phyloP scores from a whole-genome alignment of 2,329 filamentous ascomycete genomes.

The Helotiales sp. region DNA sequence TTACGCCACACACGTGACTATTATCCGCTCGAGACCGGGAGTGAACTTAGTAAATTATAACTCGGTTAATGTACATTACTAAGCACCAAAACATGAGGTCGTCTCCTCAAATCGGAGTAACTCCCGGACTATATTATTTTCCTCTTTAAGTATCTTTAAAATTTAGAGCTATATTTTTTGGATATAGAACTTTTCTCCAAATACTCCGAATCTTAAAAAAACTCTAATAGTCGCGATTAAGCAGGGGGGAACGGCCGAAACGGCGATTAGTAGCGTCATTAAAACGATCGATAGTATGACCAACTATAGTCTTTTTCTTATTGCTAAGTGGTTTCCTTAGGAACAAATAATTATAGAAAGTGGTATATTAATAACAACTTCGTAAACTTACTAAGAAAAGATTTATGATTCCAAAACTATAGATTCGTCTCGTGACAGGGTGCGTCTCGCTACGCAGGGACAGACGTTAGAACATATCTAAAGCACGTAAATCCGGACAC shows the following conservation, averaged over 20 bases:
- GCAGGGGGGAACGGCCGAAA: background rate
- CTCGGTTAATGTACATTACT: slow-evolving; percentile 2
- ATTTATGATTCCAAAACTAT: too few relatives aligned
- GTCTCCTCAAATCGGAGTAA: background rate
- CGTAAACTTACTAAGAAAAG: too few relatives aligned
- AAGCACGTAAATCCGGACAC: too few relatives aligned
- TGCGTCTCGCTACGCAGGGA: too few relatives aligned
- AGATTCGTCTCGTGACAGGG: too few relatives aligned
- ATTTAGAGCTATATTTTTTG: too few relatives aligned
- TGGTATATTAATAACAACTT: too few relatives aligned
- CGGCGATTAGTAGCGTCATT: background rate
- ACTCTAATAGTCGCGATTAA: background rate
- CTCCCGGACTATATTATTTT: slow-evolving; percentile 1
- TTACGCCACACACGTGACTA: background rate
- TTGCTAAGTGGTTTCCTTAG: slow-evolving; percentile 1
- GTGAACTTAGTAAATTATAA: background rate
- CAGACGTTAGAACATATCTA: too few relatives aligned
- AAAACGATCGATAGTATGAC: background rate
- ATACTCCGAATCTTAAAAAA: slow-evolving; percentile 5
- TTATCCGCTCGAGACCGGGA: background rate
- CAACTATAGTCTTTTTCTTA: slow-evolving; percentile 8
- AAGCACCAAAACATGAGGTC: too few relatives aligned
- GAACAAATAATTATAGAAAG: too few relatives aligned
- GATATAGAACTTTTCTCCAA: slow-evolving; percentile 3
- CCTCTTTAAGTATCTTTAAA: slow-evolving; percentile 4